Evolutionary conservation across 2,329 filamentous ascomycete species (phyloP).

Genomic region (Gremmenia infestans): DNA sequence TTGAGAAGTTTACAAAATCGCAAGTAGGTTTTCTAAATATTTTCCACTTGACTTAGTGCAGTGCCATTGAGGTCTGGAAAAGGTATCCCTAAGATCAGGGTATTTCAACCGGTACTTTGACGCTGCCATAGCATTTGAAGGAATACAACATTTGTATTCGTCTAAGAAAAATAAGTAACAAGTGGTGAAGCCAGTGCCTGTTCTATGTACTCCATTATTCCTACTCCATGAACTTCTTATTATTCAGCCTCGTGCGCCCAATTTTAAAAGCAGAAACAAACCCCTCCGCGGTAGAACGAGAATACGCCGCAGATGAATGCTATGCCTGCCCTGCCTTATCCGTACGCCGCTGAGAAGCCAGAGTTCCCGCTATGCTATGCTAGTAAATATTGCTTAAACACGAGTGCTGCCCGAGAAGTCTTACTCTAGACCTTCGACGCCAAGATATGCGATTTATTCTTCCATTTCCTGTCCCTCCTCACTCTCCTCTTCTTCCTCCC

Average conservation of each 20-base stretch:
- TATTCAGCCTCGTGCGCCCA: slow-evolving; percentile 4
- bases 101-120: neutral
- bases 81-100: neutral
- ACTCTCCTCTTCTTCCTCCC: slow-evolving; percentile 52
- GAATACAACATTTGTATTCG: neutral
- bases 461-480: slow-evolving; percentile 39
- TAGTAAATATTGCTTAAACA: slow-evolving; percentile 12
- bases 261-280: slow-evolving; percentile 9
- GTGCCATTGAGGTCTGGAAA: too few species aligned
- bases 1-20: too few species aligned
- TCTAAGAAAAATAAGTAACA: neutral
- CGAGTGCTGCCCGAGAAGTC: neutral
- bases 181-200: neutral
- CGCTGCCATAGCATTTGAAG: neutral
- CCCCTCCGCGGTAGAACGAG: neutral
- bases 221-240: neutral
- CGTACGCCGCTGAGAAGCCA: slow-evolving; percentile 18
- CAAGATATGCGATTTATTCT: slow-evolving; percentile 6
- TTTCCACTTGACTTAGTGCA: too few species aligned
- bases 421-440: neutral
- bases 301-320: slow-evolving; percentile 15
- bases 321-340: slow-evolving; percentile 8
- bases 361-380: slow-evolving; percentile 9
- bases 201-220: neutral
- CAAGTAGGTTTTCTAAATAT: too few species aligned